Conservation (phyloP, 2,329 filamentous ascomycete species). For the Stagonosporopsis cucurbitacearum region DNA sequence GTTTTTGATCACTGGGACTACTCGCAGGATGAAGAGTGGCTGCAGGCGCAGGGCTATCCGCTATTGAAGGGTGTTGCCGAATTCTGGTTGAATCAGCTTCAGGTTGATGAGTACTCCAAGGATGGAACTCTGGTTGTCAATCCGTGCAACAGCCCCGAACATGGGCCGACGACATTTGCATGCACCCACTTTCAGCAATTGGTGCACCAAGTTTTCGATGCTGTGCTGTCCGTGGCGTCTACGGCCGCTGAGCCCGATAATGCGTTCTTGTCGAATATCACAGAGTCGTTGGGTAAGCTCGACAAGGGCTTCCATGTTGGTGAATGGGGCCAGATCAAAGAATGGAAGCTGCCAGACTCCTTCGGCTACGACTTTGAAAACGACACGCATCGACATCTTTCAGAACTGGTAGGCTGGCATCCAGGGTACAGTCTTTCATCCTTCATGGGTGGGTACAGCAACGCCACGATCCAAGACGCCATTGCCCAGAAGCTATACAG, state of each 20-base stretch:
- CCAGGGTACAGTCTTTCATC: conserved; percentile 60
- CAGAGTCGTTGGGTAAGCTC: conserved; percentile 53
- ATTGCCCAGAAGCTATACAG: conserved; percentile 55
- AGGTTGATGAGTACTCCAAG: conserved; percentile 57
- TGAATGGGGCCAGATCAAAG: conserved; percentile 54
- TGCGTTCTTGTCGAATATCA: conserved; percentile 48
- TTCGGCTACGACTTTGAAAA: conserved; percentile 51
- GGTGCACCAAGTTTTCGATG: conserved; percentile 51
- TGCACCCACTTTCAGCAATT: conserved; percentile 63
- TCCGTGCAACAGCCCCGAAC: conserved; percentile 66
- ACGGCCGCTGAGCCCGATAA: conserved; percentile 32
- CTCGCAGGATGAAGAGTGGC: conserved; percentile 56
- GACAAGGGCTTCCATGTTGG: conserved; percentile 60
- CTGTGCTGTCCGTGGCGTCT: conserved; percentile 26
- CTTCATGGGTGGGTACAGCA: conserved; percentile 50
- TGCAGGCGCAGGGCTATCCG: conserved; percentile 56
- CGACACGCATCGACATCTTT: conserved; percentile 61
- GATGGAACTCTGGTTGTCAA: conserved; percentile 63
- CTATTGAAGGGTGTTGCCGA: conserved; percentile 60
- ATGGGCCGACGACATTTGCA: conserved; percentile 59
- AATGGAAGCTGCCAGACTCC: conserved; percentile 57
- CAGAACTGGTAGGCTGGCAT: conserved; percentile 63
- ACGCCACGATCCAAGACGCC: conserved; percentile 54
- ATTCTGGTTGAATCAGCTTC: conserved; percentile 65
- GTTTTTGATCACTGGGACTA: conserved; percentile 65